These are phyloP conservation scores for Medicago arabica DNA, from an alignment of 306 rosid species.

Conservation along the genomic window DNA sequence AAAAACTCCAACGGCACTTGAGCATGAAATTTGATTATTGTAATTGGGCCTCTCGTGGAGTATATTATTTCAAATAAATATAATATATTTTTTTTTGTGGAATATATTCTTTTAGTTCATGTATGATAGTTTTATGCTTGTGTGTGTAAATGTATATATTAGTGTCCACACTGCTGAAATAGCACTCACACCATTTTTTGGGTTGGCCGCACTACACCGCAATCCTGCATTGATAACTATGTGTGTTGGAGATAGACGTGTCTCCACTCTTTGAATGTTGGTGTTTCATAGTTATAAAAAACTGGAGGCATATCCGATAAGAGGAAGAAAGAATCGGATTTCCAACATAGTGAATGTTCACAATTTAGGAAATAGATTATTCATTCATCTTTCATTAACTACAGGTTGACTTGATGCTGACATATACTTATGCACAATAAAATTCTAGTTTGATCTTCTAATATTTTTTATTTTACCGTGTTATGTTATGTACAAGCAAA, in stretches of 20 bases:
- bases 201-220: too few species aligned
- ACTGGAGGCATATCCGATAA: neutral
- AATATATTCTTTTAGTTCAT: too few species aligned
- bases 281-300: neutral
- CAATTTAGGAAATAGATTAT: slow-evolving; percentile 1
- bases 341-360: neutral
- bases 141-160: too few species aligned
- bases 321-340: neutral
- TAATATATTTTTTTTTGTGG: too few species aligned
- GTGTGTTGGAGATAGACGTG: neutral
- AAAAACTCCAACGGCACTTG: too few species aligned
- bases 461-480: neutral
- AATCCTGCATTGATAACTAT: too few species aligned
- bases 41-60: too few species aligned
- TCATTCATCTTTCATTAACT: neutral
- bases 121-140: too few species aligned
- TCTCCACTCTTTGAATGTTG: neutral
- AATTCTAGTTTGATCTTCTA: neutral
- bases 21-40: too few species aligned
- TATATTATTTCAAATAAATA: too few species aligned
- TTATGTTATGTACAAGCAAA: neutral
- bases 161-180: too few species aligned
- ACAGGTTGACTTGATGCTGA: neutral
- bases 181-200: too few species aligned
- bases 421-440: neutral